Evolutionary conservation across 1,284 basidiomycete genomes (phyloP).

Genomic region (Puccinia polysora): DNA sequence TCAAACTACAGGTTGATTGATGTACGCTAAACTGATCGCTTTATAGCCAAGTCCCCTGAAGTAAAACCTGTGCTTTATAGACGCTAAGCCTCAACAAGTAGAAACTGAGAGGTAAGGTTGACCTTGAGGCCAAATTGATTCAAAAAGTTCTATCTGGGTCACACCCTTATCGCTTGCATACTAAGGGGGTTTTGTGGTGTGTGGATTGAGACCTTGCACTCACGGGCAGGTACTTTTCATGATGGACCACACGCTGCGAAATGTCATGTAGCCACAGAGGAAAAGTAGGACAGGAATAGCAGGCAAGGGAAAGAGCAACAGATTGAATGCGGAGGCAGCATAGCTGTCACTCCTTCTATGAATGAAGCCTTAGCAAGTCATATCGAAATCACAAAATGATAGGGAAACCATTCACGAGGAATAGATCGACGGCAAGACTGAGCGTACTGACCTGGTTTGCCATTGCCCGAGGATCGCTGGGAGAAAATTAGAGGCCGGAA

Average conservation of each 20-base stretch:
- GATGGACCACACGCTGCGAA: too few relatives aligned
- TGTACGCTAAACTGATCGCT: not conserved
- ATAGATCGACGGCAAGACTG: not conserved
- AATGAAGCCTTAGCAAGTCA: not conserved
- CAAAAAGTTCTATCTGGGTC: not conserved
- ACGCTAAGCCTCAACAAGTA: conserved; percentile 19
- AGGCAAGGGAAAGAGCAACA: too few relatives aligned
- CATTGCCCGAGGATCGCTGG: not conserved
- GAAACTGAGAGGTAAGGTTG: not conserved
- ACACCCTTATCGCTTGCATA: not conserved
- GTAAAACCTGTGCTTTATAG: too few relatives aligned
- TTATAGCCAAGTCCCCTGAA: not conserved
- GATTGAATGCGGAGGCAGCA: too few relatives aligned
- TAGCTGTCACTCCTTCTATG: too few relatives aligned
- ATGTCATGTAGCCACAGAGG: too few relatives aligned
- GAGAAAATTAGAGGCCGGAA: not conserved
- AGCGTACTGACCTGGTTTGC: conserved; percentile 10
- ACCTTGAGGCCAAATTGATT: not conserved
- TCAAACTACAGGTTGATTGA: not conserved
- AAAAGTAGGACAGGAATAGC: too few relatives aligned
- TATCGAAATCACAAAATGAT: not conserved
- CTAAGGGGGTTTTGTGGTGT: too few relatives aligned
- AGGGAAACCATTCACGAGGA: too few relatives aligned
- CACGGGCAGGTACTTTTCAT: too few relatives aligned
- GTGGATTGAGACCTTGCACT: too few relatives aligned